phyloP scores from a whole-genome alignment of 164 flowering plant genomes.

The Piper betle region DNA sequence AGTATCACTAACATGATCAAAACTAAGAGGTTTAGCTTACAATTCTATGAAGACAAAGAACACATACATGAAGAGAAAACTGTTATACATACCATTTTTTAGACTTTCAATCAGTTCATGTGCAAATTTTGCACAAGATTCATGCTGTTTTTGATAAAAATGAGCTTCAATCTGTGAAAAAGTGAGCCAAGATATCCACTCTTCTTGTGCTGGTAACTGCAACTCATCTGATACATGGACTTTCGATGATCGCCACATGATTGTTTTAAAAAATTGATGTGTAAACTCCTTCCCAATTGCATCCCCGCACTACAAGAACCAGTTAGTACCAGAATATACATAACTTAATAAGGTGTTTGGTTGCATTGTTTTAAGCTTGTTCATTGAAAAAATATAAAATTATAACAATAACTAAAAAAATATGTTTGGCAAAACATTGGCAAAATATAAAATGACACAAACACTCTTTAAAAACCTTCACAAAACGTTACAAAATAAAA shows the following conservation, averaged over 20 bases:
- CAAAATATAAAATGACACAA: too few species aligned
- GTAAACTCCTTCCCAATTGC: slow-evolving; percentile 58
- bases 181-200: slow-evolving; percentile 59
- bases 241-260: slow-evolving; percentile 97
- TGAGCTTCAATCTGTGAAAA: slow-evolving; percentile 86
- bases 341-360: neutral
- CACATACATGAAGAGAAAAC: slow-evolving; percentile 1
- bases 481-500: too few species aligned
- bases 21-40: neutral
- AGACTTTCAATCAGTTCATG: slow-evolving; percentile 60
- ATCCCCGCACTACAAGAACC: slow-evolving; percentile 45
- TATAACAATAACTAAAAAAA: too few species aligned
- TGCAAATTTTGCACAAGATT: slow-evolving; percentile 62
- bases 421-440: too few species aligned
- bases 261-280: slow-evolving; percentile 57
- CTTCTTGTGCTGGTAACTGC: slow-evolving; percentile 82
- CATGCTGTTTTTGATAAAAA: slow-evolving; percentile 92
- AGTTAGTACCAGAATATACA: neutral
- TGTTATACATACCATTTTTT: slow-evolving; percentile 28
- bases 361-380: too few species aligned
- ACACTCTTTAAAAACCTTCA: too few species aligned
- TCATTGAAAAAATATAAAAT: too few species aligned
- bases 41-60: neutral
- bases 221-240: slow-evolving; percentile 71
- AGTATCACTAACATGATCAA: neutral